Percentiles rank a stretch among this genome's conserved stretches.
Evolutionary conservation across 306 rosid species (phyloP).

Genomic region (Crotalaria pallida): DNA sequence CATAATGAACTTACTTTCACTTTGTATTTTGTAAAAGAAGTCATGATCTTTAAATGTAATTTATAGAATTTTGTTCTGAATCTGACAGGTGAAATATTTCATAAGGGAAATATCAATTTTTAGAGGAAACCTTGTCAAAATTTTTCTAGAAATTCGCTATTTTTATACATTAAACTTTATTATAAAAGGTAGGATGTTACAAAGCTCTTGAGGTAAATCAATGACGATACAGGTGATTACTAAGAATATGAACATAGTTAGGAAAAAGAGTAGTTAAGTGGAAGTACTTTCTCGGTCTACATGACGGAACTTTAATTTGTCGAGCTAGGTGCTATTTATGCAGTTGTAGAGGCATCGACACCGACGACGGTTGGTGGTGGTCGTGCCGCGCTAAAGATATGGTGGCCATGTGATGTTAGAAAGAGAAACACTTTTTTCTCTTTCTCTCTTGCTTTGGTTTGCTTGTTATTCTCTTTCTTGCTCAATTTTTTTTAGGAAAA

Average conservation of each 20-base stretch:
- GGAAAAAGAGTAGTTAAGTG: constrained; percentile 1
- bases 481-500: too few relatives aligned
- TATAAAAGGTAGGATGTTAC: too few relatives aligned
- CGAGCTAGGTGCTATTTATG: constrained; percentile 33
- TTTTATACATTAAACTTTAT: too few relatives aligned
- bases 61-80: too few relatives aligned
- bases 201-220: constrained; percentile 30
- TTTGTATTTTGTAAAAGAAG: too few relatives aligned
- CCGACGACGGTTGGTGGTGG: constrained; percentile 37
- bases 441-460: background rate
- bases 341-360: constrained; percentile 18
- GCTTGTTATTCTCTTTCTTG: background rate
- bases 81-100: too few relatives aligned
- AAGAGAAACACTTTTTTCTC: background rate
- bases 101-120: too few relatives aligned
- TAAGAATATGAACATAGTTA: background rate
- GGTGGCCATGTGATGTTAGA: constrained; percentile 51
- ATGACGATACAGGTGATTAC: constrained; percentile 35
- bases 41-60: too few relatives aligned
- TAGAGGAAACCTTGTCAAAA: too few relatives aligned
- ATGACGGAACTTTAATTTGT: constrained; percentile 52
- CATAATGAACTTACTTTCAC: too few relatives aligned
- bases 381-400: constrained; percentile 51
- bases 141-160: too few relatives aligned
- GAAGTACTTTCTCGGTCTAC: constrained; percentile 62